Evolutionary conservation across 1,284 basidiomycete genomes (phyloP).

Genomic region (Puccinia coronata): DNA sequence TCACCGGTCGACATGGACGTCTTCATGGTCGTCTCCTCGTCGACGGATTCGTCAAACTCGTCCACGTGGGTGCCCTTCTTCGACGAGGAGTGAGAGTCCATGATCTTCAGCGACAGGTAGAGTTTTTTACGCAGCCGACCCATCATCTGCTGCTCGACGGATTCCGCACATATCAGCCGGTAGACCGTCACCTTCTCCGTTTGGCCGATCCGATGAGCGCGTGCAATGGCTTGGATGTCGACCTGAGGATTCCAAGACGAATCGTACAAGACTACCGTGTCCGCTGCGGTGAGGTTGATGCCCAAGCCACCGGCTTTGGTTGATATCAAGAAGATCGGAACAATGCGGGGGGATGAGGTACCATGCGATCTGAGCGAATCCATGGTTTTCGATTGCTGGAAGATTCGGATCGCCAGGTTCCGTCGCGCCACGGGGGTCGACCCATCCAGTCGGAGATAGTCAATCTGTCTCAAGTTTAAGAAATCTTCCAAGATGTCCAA

Average conservation of each 20-base stretch:
- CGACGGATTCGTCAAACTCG: conserved; percentile 54
- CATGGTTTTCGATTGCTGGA: conserved; percentile 63
- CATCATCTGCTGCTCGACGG: conserved; percentile 70
- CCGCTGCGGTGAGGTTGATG: conserved; percentile 57
- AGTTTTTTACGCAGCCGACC: conserved; percentile 68
- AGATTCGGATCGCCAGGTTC: conserved; percentile 66
- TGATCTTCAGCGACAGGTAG: conserved; percentile 67
- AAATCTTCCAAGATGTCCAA: conserved; percentile 54
- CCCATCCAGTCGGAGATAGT: conserved; percentile 53
- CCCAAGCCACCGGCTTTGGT: conserved; percentile 54
- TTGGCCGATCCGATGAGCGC: conserved; percentile 55
- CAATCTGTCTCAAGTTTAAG: conserved; percentile 50
- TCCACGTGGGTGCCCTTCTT: conserved; percentile 53
- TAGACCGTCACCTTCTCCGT: conserved; percentile 53
- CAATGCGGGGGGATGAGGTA: neutral
- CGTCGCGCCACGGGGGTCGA: conserved; percentile 63
- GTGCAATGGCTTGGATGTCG: conserved; percentile 54
- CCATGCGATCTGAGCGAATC: conserved; percentile 22
- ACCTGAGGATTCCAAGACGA: conserved; percentile 53
- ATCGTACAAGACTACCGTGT: conserved; percentile 53
- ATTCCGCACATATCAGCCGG: conserved; percentile 56
- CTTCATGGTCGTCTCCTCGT: conserved; percentile 62
- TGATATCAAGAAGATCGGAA: conserved; percentile 53
- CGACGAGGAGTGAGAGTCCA: conserved; percentile 60
- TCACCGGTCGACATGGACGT: conserved; percentile 9